Evolutionary conservation across 192 early-diverging fungal species (phyloP).

Genomic region (Glomus cerebriforme): DNA sequence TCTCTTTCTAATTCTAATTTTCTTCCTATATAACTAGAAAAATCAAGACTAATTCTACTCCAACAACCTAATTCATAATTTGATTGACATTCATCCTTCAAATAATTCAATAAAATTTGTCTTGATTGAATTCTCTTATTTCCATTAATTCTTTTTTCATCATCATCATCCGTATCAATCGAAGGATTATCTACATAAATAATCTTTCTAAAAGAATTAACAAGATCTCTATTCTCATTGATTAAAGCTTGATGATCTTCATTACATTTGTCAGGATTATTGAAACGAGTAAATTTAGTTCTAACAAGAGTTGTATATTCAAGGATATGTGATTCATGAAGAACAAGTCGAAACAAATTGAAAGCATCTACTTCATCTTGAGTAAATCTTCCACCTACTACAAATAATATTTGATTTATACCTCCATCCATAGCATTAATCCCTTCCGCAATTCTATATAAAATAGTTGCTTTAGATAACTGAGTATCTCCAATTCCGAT

Average conservation of each 20-base stretch:
- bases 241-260: neutral
- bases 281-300: slow-evolving; percentile 1
- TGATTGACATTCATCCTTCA: neutral
- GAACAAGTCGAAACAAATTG: neutral
- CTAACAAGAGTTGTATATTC: slow-evolving; percentile 4
- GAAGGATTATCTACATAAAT: neutral
- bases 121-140: slow-evolving; percentile 1
- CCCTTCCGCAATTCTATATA: neutral
- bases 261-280: neutral
- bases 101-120: neutral
- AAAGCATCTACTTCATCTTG: neutral
- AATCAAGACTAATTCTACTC: no score
- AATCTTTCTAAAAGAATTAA: neutral
- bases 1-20: no score
- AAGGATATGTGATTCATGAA: neutral
- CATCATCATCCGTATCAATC: neutral
- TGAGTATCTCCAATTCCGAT: slow-evolving; percentile 7
- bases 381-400: slow-evolving; percentile 4
- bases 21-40: no score
- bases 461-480: neutral
- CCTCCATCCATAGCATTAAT: neutral
- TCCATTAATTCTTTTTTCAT: neutral
- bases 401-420: slow-evolving; percentile 20
- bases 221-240: neutral
- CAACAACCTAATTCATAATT: neutral